A percentile compares a stretch with the other conserved stretches of the same genome.
These are phyloP conservation scores for Backusella parvicylindrica DNA, from an alignment of 192 early-diverging fungal species.

Conservation along the genomic window DNA sequence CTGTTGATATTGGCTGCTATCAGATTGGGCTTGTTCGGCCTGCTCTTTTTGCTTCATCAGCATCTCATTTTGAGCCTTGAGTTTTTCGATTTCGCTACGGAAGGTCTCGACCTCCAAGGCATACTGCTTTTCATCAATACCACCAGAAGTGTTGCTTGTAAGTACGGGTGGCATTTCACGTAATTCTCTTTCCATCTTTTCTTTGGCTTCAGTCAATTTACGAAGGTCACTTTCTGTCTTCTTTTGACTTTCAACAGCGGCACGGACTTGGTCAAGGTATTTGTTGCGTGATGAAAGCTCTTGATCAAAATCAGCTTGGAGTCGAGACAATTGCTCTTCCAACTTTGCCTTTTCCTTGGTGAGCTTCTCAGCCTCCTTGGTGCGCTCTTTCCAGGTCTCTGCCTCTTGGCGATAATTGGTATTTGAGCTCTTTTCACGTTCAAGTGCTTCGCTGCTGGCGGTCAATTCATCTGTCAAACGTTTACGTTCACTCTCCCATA, in stretches of 20 bases:
- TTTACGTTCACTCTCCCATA: conserved; percentile 50
- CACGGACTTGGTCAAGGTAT: conserved; percentile 19
- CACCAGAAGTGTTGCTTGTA: not conserved
- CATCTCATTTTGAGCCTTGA: conserved; percentile 40
- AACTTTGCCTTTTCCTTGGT: conserved; percentile 36
- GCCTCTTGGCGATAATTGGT: conserved; percentile 26
- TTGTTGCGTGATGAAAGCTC: conserved; percentile 20
- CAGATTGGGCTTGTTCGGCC: conserved; percentile 5
- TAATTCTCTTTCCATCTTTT: conserved; percentile 32
- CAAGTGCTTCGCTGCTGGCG: conserved; percentile 16
- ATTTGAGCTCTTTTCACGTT: conserved; percentile 29
- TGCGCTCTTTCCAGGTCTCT: conserved; percentile 37
- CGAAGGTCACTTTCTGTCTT: conserved; percentile 27
- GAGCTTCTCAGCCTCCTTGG: conserved; percentile 40
- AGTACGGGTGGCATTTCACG: not conserved
- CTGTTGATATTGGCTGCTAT: conserved; percentile 22
- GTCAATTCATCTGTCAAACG: conserved; percentile 39
- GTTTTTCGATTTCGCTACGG: conserved; percentile 43
- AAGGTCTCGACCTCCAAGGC: conserved; percentile 21
- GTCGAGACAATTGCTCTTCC: conserved; percentile 33
- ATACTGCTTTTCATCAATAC: conserved; percentile 21
- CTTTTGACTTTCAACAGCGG: conserved; percentile 26
- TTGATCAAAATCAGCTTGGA: conserved; percentile 29
- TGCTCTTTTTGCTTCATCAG: conserved; percentile 32
- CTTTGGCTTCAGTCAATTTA: conserved; percentile 10